These are phyloP conservation scores for Madurella mycetomatis DNA, from an alignment of 2,329 filamentous ascomycete genomes.

Conservation along the genomic window DNA sequence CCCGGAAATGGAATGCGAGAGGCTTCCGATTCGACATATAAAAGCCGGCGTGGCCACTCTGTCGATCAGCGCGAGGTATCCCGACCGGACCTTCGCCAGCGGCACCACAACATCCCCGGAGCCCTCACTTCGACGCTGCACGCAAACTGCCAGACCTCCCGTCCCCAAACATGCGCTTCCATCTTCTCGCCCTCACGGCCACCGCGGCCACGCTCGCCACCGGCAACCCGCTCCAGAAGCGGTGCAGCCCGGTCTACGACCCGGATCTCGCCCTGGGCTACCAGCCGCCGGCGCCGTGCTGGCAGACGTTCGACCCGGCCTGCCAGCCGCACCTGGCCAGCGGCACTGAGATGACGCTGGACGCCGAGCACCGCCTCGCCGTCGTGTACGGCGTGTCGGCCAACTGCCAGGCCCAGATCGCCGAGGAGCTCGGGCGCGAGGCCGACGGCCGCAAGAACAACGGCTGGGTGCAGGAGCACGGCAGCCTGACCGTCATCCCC, in stretches of 20 bases:
- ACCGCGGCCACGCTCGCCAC: neutral
- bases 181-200: neutral
- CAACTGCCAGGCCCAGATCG: constrained; percentile 22
- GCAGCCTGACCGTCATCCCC: constrained; percentile 19
- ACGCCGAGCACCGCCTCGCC: constrained; percentile 19
- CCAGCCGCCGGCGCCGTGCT: constrained; percentile 28
- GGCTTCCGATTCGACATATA: no score
- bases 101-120: neutral
- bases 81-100: no score
- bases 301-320: constrained; percentile 25
- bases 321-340: constrained; percentile 20
- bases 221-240: constrained; percentile 13
- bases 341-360: constrained; percentile 21
- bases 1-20: no score
- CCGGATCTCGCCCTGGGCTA: constrained; percentile 22
- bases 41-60: no score
- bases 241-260: constrained; percentile 25
- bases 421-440: constrained; percentile 24
- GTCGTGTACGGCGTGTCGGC: constrained; percentile 23
- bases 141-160: no score
- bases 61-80: no score
- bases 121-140: no score
- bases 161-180: constrained; percentile 3
- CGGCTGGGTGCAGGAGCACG: constrained; percentile 24
- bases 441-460: constrained; percentile 25